These are phyloP conservation scores for Coriolopsis trogii DNA, from an alignment of 1,284 basidiomycete genomes.

Conservation along the genomic window DNA sequence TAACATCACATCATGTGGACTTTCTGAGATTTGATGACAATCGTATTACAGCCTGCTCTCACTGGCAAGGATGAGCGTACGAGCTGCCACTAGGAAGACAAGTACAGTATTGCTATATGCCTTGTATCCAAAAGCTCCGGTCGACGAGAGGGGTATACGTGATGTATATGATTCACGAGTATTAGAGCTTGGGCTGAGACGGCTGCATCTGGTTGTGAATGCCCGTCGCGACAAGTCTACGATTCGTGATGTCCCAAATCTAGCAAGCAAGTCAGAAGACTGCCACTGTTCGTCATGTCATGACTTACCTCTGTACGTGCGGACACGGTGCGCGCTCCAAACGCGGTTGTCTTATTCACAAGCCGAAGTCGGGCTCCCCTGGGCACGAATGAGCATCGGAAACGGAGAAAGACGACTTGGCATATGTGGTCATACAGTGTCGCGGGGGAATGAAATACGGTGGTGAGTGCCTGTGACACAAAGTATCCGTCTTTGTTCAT, in stretches of 20 bases:
- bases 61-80: too few species aligned
- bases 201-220: constrained; percentile 17
- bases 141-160: too few species aligned
- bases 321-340: constrained; percentile 16
- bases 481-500: constrained; percentile 61
- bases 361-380: constrained; percentile 10
- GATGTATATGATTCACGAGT: too few species aligned
- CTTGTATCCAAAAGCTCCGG: too few species aligned
- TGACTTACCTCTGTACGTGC: constrained; percentile 16
- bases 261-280: neutral
- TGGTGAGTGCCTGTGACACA: constrained; percentile 67
- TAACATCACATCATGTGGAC: too few species aligned
- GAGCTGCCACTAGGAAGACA: too few species aligned
- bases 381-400: neutral
- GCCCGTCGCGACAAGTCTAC: constrained; percentile 14
- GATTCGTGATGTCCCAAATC: constrained; percentile 21
- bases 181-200: constrained; percentile 15
- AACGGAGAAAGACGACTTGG: neutral
- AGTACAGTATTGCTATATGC: neutral
- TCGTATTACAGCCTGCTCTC: too few species aligned
- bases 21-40: too few species aligned
- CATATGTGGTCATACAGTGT: constrained; percentile 44
- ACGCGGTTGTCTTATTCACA: constrained; percentile 13
- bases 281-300: too few species aligned
- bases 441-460: constrained; percentile 66